phyloP scores from a whole-genome alignment of 306 rosid genomes.

The Cicer pinnatifidum region DNA sequence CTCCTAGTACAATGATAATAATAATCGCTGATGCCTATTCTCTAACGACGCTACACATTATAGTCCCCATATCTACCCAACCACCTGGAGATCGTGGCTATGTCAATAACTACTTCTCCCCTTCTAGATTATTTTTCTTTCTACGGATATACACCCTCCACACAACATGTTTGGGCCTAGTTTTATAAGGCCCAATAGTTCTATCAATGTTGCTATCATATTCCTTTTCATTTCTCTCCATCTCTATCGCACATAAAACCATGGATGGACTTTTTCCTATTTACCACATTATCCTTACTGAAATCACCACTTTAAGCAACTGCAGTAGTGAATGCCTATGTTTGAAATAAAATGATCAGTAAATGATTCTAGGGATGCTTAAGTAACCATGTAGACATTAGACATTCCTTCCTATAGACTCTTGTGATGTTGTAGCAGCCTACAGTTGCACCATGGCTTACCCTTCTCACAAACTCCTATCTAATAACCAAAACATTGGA shows the following conservation, averaged over 20 bases:
- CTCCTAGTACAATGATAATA: too few species aligned
- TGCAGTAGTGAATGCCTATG: background rate
- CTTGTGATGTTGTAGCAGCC: background rate
- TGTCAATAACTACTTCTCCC: too few species aligned
- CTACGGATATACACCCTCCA: too few species aligned
- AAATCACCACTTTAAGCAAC: background rate
- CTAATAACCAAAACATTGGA: constrained; percentile 29
- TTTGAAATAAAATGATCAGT: background rate
- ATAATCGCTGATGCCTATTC: too few species aligned
- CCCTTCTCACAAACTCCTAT: constrained; percentile 5
- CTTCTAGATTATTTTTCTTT: too few species aligned
- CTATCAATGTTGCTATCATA: background rate
- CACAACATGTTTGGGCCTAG: too few species aligned
- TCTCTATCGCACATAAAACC: background rate
- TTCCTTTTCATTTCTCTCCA: background rate
- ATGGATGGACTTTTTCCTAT: background rate
- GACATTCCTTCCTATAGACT: too few species aligned
- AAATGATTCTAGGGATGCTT: background rate
- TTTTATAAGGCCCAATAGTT: too few species aligned
- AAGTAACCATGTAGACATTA: background rate
- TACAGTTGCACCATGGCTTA: background rate
- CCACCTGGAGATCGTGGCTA: too few species aligned
- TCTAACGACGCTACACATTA: too few species aligned
- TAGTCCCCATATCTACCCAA: too few species aligned
- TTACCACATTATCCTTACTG: background rate